Base-by-base conservation (phyloP, 352 stramenopile genomes). In the Phytopythium kandeliae region DNA sequence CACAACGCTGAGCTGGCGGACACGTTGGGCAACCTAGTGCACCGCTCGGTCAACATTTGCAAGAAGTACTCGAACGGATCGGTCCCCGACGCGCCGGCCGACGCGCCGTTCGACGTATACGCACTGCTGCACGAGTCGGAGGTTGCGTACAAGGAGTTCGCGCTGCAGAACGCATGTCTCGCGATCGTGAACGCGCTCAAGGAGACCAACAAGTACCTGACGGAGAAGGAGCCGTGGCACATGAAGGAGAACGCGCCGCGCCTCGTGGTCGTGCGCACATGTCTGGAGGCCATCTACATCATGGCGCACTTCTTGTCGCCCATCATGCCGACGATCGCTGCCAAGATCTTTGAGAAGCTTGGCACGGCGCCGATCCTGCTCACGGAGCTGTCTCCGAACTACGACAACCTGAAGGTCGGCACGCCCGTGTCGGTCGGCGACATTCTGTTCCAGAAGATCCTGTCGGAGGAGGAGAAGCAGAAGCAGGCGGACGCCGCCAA, bases 141-240 rank as follows among this genome's bases (percentile, higher is more conserved):
- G 48, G 65, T 78, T 24, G 96, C 96, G 48, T 98, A 98, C 87
- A 80, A 96, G 57, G 77, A 86, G 17, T 98, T 89, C 62, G 73
- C 89, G 41, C 74, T 99, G 16, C 89, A 98, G 54, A 86, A 80
- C 34, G 91, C 91, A 33, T 86, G 82, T 30, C 80, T 93, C 48
- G 67, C 88, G 48, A 89, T 96, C 26, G 88, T 98, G 21, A 87
- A 97, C 58, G 92, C 84, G 36, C 78, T 91, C 12, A 89, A 88
- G 51, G 84, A 98, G 57, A 93, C 96, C 11, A 99, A 99, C 74
- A 97, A 97, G 62, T 99, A 98, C 67, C 69, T 99, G 51, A 98
- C 96, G 42, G 89, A 97, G 54, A 92, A 97, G 63, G 96, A 95
- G 54, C 97, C 97, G 41, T 99, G 97, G 96, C 95, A 98, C 64